Evolutionary conservation across 805 yeast species (phyloP).

Genomic region (Wickerhamiella lipophila): DNA sequence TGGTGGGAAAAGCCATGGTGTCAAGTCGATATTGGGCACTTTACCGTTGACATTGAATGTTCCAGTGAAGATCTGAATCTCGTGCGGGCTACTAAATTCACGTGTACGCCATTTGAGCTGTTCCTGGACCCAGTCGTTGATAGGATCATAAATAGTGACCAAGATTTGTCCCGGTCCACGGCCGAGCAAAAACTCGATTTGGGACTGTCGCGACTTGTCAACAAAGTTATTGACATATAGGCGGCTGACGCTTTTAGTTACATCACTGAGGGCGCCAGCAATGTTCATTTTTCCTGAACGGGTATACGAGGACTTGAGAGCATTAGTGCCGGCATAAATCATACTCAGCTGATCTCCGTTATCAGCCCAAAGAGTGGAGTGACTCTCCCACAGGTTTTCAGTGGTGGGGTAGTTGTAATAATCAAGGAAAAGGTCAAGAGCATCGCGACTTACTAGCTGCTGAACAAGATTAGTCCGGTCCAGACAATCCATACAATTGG

Average conservation of each 20-base stretch:
- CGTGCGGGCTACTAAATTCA: conserved; percentile 48
- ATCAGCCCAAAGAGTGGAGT: conserved; percentile 91
- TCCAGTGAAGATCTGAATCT: conserved; percentile 60
- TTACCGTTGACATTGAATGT: conserved; percentile 82
- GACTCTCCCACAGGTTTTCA: conserved; percentile 51
- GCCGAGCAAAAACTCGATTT: conserved; percentile 78
- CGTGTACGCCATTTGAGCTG: conserved; percentile 39
- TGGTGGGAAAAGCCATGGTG: conserved; percentile 70
- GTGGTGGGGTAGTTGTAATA: conserved; percentile 34
- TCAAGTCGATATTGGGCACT: conserved; percentile 42
- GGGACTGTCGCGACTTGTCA: conserved; percentile 80
- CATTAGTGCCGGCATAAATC: conserved; percentile 95
- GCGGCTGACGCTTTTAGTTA: conserved; percentile 87
- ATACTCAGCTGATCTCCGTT: conserved; percentile 95
- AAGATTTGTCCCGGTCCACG: conserved; percentile 55
- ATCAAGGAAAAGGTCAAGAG: conserved; percentile 36
- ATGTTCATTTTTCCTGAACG: conserved; percentile 92
- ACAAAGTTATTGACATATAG: conserved; percentile 93
- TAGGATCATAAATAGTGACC: conserved; percentile 76
- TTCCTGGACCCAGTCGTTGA: conserved; percentile 66
- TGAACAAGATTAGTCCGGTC: conserved; percentile 83
- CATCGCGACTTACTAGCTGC: conserved; percentile 62
- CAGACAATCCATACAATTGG: conserved; percentile 88
- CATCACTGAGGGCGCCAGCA: conserved; percentile 96
- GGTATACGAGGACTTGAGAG: conserved; percentile 85